Percentiles rank a stretch among this genome's conserved stretches.
phyloP scores from a whole-genome alignment of 1,284 basidiomycete species.

The Paramarasmius palmivorus region DNA sequence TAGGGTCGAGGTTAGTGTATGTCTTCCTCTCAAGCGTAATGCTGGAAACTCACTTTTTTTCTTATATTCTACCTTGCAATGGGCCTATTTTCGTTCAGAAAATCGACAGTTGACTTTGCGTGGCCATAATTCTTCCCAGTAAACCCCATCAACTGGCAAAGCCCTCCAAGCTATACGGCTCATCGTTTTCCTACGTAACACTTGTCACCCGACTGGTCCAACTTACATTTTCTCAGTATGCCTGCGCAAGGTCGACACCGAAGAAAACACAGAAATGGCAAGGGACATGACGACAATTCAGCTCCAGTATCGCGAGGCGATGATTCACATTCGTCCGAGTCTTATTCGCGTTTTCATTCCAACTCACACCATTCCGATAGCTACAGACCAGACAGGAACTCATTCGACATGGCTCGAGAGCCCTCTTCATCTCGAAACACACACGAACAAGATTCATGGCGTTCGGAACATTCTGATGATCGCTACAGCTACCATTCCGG shows the following conservation, averaged over 20 bases:
- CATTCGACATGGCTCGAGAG: constrained; percentile 51
- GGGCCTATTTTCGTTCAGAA: too few relatives aligned
- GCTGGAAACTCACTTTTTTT: too few relatives aligned
- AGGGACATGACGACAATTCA: constrained; percentile 50
- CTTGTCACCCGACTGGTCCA: not conserved
- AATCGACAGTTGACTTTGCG: too few relatives aligned
- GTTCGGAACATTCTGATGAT: constrained; percentile 47
- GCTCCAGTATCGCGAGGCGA: constrained; percentile 50
- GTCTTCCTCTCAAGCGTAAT: too few relatives aligned
- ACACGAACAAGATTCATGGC: constrained; percentile 54
- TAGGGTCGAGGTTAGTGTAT: too few relatives aligned
- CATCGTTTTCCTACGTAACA: constrained; percentile 7
- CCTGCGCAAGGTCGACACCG: constrained; percentile 47
- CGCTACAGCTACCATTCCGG: constrained; percentile 51
- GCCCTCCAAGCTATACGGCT: not conserved
- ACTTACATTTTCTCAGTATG: constrained; percentile 32
- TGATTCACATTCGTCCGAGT: constrained; percentile 44
- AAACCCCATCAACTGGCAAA: too few relatives aligned
- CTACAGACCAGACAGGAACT: constrained; percentile 44
- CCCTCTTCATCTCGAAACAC: constrained; percentile 48
- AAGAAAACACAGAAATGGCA: constrained; percentile 48
- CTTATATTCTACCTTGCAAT: too few relatives aligned
- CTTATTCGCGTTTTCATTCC: constrained; percentile 31
- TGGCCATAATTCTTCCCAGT: too few relatives aligned
- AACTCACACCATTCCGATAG: constrained; percentile 50